Evolutionary conservation across 148 eudicot species (phyloP), one percentile per base, ranked within the genome.

Genomic region (Fagopyrum homotropicum): DNA sequence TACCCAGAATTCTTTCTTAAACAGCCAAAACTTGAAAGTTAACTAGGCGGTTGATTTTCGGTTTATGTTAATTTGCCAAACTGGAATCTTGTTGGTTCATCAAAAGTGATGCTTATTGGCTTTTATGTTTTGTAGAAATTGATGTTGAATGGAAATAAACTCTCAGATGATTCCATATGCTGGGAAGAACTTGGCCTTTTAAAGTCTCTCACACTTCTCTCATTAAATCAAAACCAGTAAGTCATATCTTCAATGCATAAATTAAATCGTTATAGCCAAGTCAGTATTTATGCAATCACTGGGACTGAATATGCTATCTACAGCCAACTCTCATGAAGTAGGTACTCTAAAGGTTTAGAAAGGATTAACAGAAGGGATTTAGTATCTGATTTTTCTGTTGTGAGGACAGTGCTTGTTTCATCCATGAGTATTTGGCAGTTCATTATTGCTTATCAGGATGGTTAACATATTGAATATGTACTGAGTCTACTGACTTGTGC

Each of bases 221-320:
- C 97, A 59, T 66, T 92, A 80, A 85, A 79, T 81, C 89, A 90
- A 51, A 95, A 95, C 78, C 82, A 82, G 98, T 95, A 84, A 77
- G 97, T 81, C 12, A 66, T 43, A 46, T 72, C 17, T 46, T 69
- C 49, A 45, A 43, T 19, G 40, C 47, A 72, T 72, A 10, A 15
- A 12, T 72, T 70, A 12, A 45, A 63, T 63, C n/a, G 44, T 14
- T 63, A 10, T 35, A 4, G 12, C 44, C 44, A 35, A 63, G 45
- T 63, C 6, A 15, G 35, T 35, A 15, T 43, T n/a, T 19, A 22
- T 52, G 60, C 59, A 52, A 49, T 30, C 44, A 16, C 9, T 73
- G 75, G 55, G 45, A 49, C 4, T 26, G 17, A 73, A 73, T 11
- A 1, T 35, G 47, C 71, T 66, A 14, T 40, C 17, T 66, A 66